Evolutionary conservation across 768 basidiomycete species (phyloP).

Genomic region (Suillus paluster): DNA sequence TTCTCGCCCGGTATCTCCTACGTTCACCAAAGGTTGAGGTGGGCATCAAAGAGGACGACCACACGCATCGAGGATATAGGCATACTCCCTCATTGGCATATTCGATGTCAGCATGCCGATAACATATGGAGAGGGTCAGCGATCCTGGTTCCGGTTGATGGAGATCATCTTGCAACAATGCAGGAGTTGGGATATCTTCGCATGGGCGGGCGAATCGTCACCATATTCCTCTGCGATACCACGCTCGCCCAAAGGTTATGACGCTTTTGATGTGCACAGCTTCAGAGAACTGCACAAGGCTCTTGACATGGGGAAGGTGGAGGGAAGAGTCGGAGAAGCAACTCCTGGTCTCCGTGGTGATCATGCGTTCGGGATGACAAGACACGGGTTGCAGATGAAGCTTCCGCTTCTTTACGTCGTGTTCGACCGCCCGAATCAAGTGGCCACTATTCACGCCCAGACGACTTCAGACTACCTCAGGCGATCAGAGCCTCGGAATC

Average conservation of each 20-base stretch:
- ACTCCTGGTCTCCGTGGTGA: not conserved
- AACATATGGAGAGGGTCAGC: slow-evolving; percentile 27
- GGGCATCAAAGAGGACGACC: slow-evolving; percentile 30
- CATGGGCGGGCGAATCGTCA: slow-evolving; percentile 13
- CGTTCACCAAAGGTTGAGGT: slow-evolving; percentile 24
- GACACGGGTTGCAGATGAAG: not conserved
- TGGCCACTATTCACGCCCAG: not conserved
- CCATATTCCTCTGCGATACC: slow-evolving; percentile 15
- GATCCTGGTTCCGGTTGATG: slow-evolving; percentile 27
- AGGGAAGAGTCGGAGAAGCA: not conserved
- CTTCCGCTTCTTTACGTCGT: not conserved
- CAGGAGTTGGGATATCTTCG: slow-evolving; percentile 12
- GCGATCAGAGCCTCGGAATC: not conserved
- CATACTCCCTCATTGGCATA: slow-evolving; percentile 29
- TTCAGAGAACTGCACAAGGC: not conserved
- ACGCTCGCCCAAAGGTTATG: slow-evolving; percentile 25
- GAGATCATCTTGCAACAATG: slow-evolving; percentile 4
- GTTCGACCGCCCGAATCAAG: not conserved
- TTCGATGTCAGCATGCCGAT: slow-evolving; percentile 28
- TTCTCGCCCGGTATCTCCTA: slow-evolving; percentile 17
- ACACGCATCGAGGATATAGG: slow-evolving; percentile 26
- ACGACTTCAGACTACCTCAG: not conserved
- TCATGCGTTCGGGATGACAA: not conserved
- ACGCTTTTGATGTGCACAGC: slow-evolving; percentile 16
- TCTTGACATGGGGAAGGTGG: not conserved